These are phyloP conservation scores for Pleurotus eryngii DNA, from an alignment of 768 basidiomycete species.

Conservation along the genomic window DNA sequence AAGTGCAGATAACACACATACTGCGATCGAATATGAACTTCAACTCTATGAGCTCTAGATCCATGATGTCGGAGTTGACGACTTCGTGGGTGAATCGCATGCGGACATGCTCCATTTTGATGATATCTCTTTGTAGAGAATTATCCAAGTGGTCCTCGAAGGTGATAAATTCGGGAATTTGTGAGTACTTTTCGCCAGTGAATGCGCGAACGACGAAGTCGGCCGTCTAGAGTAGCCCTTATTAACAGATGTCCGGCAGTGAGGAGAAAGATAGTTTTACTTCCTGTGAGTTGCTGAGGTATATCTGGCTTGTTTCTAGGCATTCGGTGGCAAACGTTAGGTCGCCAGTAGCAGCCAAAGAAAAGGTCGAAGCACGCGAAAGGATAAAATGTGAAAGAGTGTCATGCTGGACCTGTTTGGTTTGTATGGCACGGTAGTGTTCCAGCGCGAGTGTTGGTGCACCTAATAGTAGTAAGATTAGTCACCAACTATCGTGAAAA, in stretches of 20 bases:
- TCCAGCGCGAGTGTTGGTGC: slow-evolving; percentile 70
- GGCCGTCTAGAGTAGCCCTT: slow-evolving; percentile 46
- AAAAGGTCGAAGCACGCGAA: slow-evolving; percentile 76
- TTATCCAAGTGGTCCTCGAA: slow-evolving; percentile 82
- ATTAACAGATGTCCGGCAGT: slow-evolving; percentile 1
- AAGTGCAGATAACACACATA: slow-evolving; percentile 27
- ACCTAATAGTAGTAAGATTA: slow-evolving; percentile 37
- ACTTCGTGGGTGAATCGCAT: slow-evolving; percentile 79
- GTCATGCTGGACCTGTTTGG: slow-evolving; percentile 87
- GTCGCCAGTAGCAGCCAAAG: slow-evolving; percentile 71
- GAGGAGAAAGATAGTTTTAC: slow-evolving; percentile 30
- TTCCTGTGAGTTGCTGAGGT: slow-evolving; percentile 76
- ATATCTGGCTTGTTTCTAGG: slow-evolving; percentile 77
- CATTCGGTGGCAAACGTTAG: slow-evolving; percentile 74
- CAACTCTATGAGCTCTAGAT: slow-evolving; percentile 80
- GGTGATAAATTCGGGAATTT: slow-evolving; percentile 81
- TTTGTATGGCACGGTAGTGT: slow-evolving; percentile 73
- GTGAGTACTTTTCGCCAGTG: slow-evolving; percentile 77
- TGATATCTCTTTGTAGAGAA: slow-evolving; percentile 79
- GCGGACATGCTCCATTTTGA: slow-evolving; percentile 81
- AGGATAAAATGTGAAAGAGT: slow-evolving; percentile 84
- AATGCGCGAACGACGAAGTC: slow-evolving; percentile 83
- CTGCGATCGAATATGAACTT: slow-evolving; percentile 79
- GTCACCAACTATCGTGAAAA: neutral
- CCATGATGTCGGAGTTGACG: slow-evolving; percentile 66